Evolutionary conservation across 805 yeast species (phyloP).

Genomic region (Kodamaea kakaduensis): DNA sequence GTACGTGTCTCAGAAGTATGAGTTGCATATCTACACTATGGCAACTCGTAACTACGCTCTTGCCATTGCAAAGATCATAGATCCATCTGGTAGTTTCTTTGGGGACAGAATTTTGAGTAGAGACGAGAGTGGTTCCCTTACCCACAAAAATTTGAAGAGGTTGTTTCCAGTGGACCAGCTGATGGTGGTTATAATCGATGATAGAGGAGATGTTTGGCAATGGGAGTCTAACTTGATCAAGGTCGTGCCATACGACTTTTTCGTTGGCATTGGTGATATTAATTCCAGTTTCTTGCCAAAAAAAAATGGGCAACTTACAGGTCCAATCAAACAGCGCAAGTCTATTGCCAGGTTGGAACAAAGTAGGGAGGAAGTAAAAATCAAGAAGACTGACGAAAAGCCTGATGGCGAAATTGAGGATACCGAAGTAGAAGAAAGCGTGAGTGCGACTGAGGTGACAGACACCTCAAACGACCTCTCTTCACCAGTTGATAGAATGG

Average conservation of each 20-base stretch:
- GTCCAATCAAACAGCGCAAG: conserved; percentile 61
- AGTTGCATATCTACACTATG: conserved; percentile 96
- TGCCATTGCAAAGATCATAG: conserved; percentile 84
- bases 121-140: conserved; percentile 90
- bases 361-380: conserved; percentile 17
- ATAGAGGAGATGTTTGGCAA: conserved; percentile 98
- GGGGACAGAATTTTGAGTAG: conserved; percentile 89
- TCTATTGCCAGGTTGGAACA: conserved; percentile 57
- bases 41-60: conserved; percentile 93
- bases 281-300: conserved; percentile 89
- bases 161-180: conserved; percentile 94
- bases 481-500: conserved; percentile 47
- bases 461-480: conserved; percentile 12
- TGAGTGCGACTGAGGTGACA: conserved; percentile 1
- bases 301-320: conserved; percentile 52
- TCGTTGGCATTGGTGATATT: conserved; percentile 96
- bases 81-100: conserved; percentile 81
- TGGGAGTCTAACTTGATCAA: conserved; percentile 91
- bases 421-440: conserved; percentile 2
- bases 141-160: conserved; percentile 83
- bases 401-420: conserved; percentile 9
- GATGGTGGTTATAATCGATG: conserved; percentile 95
- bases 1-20: conserved; percentile 61
- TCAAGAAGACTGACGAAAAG: conserved; percentile 6
- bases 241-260: conserved; percentile 93